A percentile compares a stretch with the other conserved stretches of the same genome.
Conservation (phyloP, 2,329 filamentous ascomycete species). For the Alternaria sp. region DNA sequence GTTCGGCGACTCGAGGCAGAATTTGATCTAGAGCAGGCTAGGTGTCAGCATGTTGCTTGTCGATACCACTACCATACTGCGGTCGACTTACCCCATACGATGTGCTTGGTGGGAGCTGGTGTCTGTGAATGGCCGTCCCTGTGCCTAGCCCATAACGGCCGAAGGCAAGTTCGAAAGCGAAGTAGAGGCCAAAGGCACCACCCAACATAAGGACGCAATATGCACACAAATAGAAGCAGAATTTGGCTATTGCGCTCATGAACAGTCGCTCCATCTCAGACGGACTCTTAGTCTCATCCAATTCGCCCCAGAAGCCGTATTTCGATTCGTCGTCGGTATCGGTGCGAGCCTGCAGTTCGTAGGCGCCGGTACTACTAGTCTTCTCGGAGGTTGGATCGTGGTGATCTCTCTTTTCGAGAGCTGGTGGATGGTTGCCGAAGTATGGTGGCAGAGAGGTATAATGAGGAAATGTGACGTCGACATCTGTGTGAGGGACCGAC, state of each 20-base stretch:
- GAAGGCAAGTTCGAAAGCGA: slow-evolving; percentile 11
- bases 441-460: slow-evolving; percentile 22
- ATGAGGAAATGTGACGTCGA: slow-evolving; percentile 19
- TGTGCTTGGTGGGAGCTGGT: background rate
- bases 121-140: slow-evolving; percentile 8
- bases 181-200: slow-evolving; percentile 6
- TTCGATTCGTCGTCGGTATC: slow-evolving; percentile 21
- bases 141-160: slow-evolving; percentile 15
- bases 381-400: background rate
- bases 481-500: slow-evolving; percentile 11
- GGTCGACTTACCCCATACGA: slow-evolving; percentile 6
- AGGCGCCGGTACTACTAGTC: background rate
- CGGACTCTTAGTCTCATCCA: background rate
- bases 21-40: slow-evolving; percentile 23
- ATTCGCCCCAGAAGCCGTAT: slow-evolving; percentile 24
- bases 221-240: slow-evolving; percentile 16
- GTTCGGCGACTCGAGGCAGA: slow-evolving; percentile 27
- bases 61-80: background rate
- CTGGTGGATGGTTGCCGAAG: slow-evolving; percentile 14
- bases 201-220: slow-evolving; percentile 8
- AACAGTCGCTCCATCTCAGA: background rate
- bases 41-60: background rate
- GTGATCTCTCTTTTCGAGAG: background rate
- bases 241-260: background rate
- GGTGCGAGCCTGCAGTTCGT: background rate